A percentile compares a stretch with the other conserved stretches of the same genome.
phyloP scores from a whole-genome alignment of 1,139 yeast species.

The Yarrowia galli region DNA sequence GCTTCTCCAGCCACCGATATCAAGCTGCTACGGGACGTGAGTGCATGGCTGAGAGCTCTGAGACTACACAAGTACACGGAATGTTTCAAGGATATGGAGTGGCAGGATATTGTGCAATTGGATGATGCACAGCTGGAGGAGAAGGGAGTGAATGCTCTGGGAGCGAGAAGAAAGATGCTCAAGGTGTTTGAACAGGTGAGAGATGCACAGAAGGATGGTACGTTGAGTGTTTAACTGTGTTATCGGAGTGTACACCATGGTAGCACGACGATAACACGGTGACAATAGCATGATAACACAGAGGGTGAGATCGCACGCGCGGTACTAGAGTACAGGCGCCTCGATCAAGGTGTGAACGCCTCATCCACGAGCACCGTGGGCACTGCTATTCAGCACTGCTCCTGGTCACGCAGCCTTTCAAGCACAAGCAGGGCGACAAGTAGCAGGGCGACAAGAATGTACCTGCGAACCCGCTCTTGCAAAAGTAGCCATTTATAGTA shows the following conservation, averaged over 20 bases:
- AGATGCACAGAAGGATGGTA: slow-evolving; percentile 47
- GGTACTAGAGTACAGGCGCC: no score
- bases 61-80: slow-evolving; percentile 94
- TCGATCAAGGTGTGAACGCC: no score
- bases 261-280: neutral
- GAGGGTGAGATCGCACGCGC: no score
- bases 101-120: slow-evolving; percentile 80
- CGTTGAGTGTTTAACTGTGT: neutral
- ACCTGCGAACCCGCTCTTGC: no score
- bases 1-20: slow-evolving; percentile 51
- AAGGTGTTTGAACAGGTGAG: slow-evolving; percentile 89
- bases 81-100: slow-evolving; percentile 72
- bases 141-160: slow-evolving; percentile 89
- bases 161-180: slow-evolving; percentile 89
- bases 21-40: slow-evolving; percentile 75
- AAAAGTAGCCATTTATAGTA: neutral
- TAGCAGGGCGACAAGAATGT: no score
- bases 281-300: no score
- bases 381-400: no score
- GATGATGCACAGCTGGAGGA: slow-evolving; percentile 73
- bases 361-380: no score
- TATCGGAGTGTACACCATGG: neutral
- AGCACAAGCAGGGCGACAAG: no score
- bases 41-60: slow-evolving; percentile 89
- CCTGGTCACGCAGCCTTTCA: no score